Evolutionary conservation across 768 basidiomycete genomes (phyloP), one percentile per base, ranked within the genome.

Genomic region (Saitozyma podzolica): DNA sequence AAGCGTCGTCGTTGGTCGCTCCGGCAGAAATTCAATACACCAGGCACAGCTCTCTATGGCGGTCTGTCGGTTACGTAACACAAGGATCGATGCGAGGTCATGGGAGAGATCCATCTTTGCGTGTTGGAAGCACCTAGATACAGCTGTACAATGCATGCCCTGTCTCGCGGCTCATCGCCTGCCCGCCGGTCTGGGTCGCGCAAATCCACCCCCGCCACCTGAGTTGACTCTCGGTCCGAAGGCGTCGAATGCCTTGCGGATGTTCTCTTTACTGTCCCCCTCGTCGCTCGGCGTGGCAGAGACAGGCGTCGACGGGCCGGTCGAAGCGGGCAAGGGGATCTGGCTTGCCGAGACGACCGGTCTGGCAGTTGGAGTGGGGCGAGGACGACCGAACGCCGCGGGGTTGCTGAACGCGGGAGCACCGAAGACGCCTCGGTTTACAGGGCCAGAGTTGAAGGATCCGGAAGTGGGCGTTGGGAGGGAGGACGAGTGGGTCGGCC

Each of bases 161-260:
- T 56, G 29, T 29, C 29, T 29, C 29, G 29, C 29, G 5, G 29
- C 29, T 52, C 51, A 73, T 56, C 75, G 60, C 59, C 65, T 66
- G 7, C 77, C 77, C 37, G 73, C 77, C 6, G 77, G 77, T 58
- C 64, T 51, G 13, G 77, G 77, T 54, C 77, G 61, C 16, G 75
- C 75, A 53, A 78, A 78, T 9, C 76, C 75, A 29, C 59, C 62
- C 19, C 69, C 73, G n/a, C 69, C 74, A 13, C 67, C 68, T 8
- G 62, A 61, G 8, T 66, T 64, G 17, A 78, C 74, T 48, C 76
- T 72, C 6, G 77, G 77, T 47, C 77, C 77, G 61, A 78, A 78
- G 17, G 73, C 69, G 48, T 76, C 72, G 59, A 78, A 78, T 2
- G 77, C 77, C 57, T 59, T 62, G 51, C 64, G 49, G 50, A 76